These are phyloP conservation scores for Ophiostoma pallidulum DNA, from an alignment of 2,329 filamentous ascomycete species.

Conservation along the genomic window DNA sequence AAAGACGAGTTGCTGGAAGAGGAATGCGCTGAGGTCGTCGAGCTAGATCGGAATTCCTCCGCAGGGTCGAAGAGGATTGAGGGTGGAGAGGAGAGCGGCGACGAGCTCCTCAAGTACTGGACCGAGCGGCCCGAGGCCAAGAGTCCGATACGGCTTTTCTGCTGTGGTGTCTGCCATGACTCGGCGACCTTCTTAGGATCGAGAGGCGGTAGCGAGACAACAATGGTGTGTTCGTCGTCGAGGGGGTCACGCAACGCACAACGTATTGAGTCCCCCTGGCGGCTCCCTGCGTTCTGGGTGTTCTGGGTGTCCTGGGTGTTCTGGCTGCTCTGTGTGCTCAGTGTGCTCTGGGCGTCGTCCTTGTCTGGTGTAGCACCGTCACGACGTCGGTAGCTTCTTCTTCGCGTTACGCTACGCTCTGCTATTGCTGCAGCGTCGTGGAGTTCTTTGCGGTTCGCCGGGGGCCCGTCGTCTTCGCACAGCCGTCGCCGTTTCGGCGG, in stretches of 20 bases:
- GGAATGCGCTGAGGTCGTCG: constrained; percentile 28
- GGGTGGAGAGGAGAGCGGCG: constrained; percentile 49
- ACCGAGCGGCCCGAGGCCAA: constrained; percentile 15
- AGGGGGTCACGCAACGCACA: neutral
- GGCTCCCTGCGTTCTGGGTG: neutral
- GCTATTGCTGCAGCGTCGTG: neutral
- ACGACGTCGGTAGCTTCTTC: neutral
- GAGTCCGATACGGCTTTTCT: constrained; percentile 10
- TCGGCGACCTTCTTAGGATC: neutral
- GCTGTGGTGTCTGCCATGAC: constrained; percentile 18
- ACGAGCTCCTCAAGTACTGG: constrained; percentile 31
- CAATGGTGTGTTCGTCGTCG: constrained; percentile 5
- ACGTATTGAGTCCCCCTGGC: neutral
- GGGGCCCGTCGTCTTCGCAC: constrained; percentile 13
- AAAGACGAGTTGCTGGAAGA: constrained; percentile 26
- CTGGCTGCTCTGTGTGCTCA: neutral
- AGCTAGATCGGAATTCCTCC: constrained; percentile 22
- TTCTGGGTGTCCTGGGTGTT: neutral
- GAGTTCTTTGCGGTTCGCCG: neutral
- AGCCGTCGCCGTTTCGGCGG: constrained; percentile 27
- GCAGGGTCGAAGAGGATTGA: constrained; percentile 44
- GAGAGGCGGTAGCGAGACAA: constrained; percentile 9
- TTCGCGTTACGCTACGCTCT: neutral
- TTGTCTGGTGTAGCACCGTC: neutral
- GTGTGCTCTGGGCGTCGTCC: neutral